phyloP scores from a whole-genome alignment of 441 rosid species.

The Croton setiger region DNA sequence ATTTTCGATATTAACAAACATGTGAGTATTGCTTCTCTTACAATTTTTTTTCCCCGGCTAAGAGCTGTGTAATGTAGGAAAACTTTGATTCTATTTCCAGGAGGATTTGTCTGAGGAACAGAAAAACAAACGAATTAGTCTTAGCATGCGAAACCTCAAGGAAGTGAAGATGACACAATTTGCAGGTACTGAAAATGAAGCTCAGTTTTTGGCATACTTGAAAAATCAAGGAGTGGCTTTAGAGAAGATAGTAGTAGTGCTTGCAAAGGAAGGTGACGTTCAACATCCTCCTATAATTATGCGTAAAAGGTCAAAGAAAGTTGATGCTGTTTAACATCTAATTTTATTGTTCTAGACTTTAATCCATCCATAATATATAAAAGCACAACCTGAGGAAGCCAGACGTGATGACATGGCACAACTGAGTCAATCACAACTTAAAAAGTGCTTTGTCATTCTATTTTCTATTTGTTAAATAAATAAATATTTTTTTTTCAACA shows the following conservation, averaged over 20 bases:
- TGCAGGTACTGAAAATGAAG: conserved; percentile 4
- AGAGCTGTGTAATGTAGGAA: no score
- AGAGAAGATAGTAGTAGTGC: conserved; percentile 20
- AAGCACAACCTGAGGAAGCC: no score
- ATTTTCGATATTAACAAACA: conserved; percentile 12
- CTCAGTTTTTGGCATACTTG: conserved; percentile 4
- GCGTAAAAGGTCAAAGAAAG: background rate
- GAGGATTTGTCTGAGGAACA: conserved; percentile 21
- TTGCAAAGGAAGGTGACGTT: conserved; percentile 2
- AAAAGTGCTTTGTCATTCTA: no score
- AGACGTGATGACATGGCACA: no score
- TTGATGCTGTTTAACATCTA: background rate
- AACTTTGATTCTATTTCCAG: conserved; percentile 1
- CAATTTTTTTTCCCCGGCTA: no score
- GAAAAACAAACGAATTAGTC: conserved; percentile 10
- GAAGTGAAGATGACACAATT: conserved; percentile 13
- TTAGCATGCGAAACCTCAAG: conserved; percentile 10
- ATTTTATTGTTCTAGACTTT: no score
- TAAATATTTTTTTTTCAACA: no score
- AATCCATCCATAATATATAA: no score
- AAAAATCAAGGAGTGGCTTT: conserved; percentile 21
- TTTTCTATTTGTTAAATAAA: no score
- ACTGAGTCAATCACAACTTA: no score
- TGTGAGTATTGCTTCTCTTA: conserved; percentile 10
- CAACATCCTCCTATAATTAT: conserved; percentile 11